Evolutionary conservation across 495 filamentous ascomycete genomes (phyloP).

Genomic region (Tirmania nivea): DNA sequence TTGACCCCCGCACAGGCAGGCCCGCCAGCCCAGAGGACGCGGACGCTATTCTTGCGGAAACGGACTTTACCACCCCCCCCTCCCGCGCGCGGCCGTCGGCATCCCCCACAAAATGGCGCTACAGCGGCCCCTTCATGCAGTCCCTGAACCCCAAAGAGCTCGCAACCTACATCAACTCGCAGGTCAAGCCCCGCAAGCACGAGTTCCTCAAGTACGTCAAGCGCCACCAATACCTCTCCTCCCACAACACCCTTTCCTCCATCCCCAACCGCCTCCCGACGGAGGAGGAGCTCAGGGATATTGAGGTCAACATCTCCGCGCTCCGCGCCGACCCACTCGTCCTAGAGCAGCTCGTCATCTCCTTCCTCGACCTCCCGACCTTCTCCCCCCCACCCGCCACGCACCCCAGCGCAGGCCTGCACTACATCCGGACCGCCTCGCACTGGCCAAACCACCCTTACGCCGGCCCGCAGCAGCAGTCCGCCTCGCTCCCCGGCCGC

Average conservation of each 20-base stretch:
- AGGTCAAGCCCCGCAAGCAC: slow-evolving; percentile 34
- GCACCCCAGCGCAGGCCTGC: slow-evolving; percentile 77
- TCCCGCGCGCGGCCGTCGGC: neutral
- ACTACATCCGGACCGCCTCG: slow-evolving; percentile 53
- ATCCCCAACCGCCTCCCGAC: neutral
- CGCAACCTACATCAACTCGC: slow-evolving; percentile 35
- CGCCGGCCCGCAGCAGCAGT: slow-evolving; percentile 49
- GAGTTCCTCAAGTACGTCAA: slow-evolving; percentile 44
- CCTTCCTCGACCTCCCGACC: slow-evolving; percentile 22
- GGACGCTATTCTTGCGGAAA: neutral
- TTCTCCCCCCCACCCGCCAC: slow-evolving; percentile 48
- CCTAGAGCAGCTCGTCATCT: slow-evolving; percentile 7
- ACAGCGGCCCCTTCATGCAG: slow-evolving; percentile 59
- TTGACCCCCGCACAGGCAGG: slow-evolving; percentile 13
- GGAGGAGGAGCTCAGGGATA: slow-evolving; percentile 5
- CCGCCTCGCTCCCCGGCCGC: slow-evolving; percentile 44
- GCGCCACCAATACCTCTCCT: slow-evolving; percentile 19
- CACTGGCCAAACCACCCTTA: slow-evolving; percentile 57
- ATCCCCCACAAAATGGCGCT: slow-evolving; percentile 36
- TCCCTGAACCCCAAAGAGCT: slow-evolving; percentile 57
- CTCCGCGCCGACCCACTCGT: slow-evolving; percentile 7
- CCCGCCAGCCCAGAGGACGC: neutral
- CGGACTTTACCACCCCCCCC: neutral
- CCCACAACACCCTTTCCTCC: neutral
- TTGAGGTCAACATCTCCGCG: slow-evolving; percentile 25